Percentiles rank a stretch among this genome's conserved stretches.
These are phyloP conservation scores for maize (Zea mays) DNA, from an alignment of 176 grass and related monocot species.

Conservation along the genomic window Zm-B73-REFERENCE-NAM-5.0 NC_050098.1:195160501-195161000, in stretches of 20 bases:
- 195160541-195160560: not conserved
- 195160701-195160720: constrained; percentile 15
- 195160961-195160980: not conserved
- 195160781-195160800: constrained; percentile 22
- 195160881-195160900: not conserved
- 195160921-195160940: not conserved
- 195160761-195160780: constrained; percentile 24
- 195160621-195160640: not conserved
- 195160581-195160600: not conserved
- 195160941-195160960: not conserved
- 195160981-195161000: not conserved
- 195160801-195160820: not conserved
- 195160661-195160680: not conserved
- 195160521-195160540: not conserved
- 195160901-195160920: not conserved
- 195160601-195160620: not conserved
- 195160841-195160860: constrained; percentile 27
- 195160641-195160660: not conserved
- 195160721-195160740: not conserved
- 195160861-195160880: not conserved
- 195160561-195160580: not conserved
- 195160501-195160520: not conserved
- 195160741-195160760: constrained; percentile 1
- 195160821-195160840: constrained; percentile 30
- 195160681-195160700: not conserved